Percentiles rank a stretch among this genome's conserved stretches.
phyloP scores from a whole-genome alignment of 148 eudicot species.

The Pharnaceum exiguum region DNA sequence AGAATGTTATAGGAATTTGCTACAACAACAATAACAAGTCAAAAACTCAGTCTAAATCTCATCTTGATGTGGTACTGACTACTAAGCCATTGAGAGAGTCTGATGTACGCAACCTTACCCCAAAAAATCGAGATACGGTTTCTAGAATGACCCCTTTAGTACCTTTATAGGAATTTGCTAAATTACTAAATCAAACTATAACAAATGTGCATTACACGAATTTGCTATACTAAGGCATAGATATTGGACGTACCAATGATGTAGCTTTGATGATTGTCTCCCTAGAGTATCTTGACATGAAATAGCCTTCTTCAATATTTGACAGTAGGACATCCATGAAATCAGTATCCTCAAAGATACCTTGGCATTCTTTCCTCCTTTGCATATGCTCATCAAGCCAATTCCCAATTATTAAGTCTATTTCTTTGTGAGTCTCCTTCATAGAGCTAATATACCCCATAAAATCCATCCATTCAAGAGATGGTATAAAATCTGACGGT shows the following conservation, averaged over 20 bases:
- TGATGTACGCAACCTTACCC: too few species aligned
- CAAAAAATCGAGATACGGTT: too few species aligned
- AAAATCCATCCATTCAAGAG: conserved; percentile 43
- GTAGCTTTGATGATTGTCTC: conserved; percentile 29
- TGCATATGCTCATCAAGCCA: conserved; percentile 45
- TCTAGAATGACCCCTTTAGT: too few species aligned
- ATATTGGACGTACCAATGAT: conserved; percentile 23
- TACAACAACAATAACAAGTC: background rate
- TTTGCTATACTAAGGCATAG: too few species aligned
- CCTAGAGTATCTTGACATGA: conserved; percentile 4
- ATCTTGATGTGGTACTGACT: background rate
- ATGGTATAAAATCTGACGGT: conserved; percentile 31
- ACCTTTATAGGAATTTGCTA: background rate
- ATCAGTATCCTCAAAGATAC: conserved; percentile 9
- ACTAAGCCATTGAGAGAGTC: too few species aligned
- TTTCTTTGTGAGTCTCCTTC: conserved; percentile 29
- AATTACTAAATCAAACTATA: background rate
- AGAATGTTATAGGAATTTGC: background rate
- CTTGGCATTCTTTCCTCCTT: conserved; percentile 7
- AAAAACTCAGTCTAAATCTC: too few species aligned
- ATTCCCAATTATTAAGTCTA: conserved; percentile 26
- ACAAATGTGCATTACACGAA: background rate
- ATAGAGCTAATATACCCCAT: conserved; percentile 33
- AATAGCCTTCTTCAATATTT: background rate
- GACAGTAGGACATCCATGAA: conserved; percentile 33